A percentile compares a stretch with the other conserved stretches of the same genome.
phyloP scores from a whole-genome alignment of 495 filamentous ascomycete genomes.

The Talaromyces wortmannii region DNA sequence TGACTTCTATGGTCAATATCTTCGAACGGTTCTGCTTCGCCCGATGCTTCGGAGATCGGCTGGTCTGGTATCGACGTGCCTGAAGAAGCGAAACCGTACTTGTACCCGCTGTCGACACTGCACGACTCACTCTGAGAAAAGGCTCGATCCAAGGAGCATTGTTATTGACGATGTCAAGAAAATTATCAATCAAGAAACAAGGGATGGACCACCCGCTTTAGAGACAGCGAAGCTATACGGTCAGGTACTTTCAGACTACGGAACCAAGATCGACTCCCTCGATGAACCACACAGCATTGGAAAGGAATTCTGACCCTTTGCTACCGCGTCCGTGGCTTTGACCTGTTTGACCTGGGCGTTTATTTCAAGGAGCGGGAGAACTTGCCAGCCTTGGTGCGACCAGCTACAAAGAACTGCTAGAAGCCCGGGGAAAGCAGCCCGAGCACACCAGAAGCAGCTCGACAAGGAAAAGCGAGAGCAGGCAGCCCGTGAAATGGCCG shows the following conservation, averaged over 20 bases:
- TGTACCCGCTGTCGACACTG: slow-evolving; percentile 56
- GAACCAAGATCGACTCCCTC: slow-evolving; percentile 33
- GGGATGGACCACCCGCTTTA: slow-evolving; percentile 12
- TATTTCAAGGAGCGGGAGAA: slow-evolving; percentile 82
- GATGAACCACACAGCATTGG: slow-evolving; percentile 34
- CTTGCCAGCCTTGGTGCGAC: slow-evolving; percentile 72
- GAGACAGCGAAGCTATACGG: slow-evolving; percentile 30
- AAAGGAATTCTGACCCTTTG: slow-evolving; percentile 65
- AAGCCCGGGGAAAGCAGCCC: slow-evolving; percentile 39
- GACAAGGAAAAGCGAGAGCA: slow-evolving; percentile 51
- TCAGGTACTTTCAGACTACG: slow-evolving; percentile 28
- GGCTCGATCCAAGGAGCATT: slow-evolving; percentile 35
- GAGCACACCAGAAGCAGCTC: slow-evolving; percentile 45
- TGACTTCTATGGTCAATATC: slow-evolving; percentile 76
- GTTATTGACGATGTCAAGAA: slow-evolving; percentile 22
- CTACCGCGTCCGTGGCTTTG: slow-evolving; percentile 71
- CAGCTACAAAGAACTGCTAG: slow-evolving; percentile 67
- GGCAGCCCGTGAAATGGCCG: slow-evolving; percentile 49
- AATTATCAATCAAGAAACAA: slow-evolving; percentile 16
- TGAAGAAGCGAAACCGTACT: slow-evolving; percentile 52
- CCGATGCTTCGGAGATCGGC: slow-evolving; percentile 58
- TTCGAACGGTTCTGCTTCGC: slow-evolving; percentile 58
- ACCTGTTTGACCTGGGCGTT: slow-evolving; percentile 72
- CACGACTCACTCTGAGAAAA: slow-evolving; percentile 61
- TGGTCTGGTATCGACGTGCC: slow-evolving; percentile 73